Conservation (phyloP, 1,284 basidiomycete species). For the Cryptococcus sp. region DNA sequence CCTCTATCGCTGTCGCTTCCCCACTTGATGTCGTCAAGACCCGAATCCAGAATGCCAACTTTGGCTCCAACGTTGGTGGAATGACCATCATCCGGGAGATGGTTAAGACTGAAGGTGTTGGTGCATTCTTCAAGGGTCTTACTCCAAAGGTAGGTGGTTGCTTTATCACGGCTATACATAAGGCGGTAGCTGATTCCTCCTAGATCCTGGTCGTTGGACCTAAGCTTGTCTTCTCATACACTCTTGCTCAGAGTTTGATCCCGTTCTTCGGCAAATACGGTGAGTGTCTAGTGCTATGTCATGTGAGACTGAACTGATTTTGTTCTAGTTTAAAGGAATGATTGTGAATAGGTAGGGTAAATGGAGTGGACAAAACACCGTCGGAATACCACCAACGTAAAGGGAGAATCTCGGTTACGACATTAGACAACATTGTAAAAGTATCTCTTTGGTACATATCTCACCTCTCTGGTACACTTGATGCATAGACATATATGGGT, state of each 20-base stretch:
- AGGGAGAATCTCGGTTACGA: background rate
- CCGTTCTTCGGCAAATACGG: constrained; percentile 85
- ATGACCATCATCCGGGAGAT: constrained; percentile 80
- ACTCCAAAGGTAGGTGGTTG: constrained; percentile 72
- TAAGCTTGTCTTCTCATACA: constrained; percentile 97
- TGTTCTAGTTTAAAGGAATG: too few species aligned
- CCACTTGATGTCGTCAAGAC: constrained; percentile 96
- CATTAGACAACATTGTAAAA: background rate
- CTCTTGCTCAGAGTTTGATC: constrained; percentile 92
- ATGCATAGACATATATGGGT: too few species aligned
- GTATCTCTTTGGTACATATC: background rate
- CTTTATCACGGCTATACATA: background rate
- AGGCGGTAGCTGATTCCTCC: background rate
- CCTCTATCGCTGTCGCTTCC: constrained; percentile 92
- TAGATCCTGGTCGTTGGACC: constrained; percentile 95
- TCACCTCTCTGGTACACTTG: too few species aligned
- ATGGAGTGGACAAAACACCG: background rate
- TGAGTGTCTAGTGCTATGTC: constrained; percentile 13
- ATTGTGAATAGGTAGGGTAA: too few species aligned
- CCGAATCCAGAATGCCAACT: constrained; percentile 96
- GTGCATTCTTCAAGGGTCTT: constrained; percentile 94
- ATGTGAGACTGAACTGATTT: too few species aligned
- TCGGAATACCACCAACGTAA: background rate
- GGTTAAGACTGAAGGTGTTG: constrained; percentile 75
- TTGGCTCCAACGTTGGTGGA: constrained; percentile 83